These are phyloP conservation scores for Pyrrhoderma lamaoense DNA, from an alignment of 1,284 basidiomycete genomes.

Conservation along the genomic window DNA sequence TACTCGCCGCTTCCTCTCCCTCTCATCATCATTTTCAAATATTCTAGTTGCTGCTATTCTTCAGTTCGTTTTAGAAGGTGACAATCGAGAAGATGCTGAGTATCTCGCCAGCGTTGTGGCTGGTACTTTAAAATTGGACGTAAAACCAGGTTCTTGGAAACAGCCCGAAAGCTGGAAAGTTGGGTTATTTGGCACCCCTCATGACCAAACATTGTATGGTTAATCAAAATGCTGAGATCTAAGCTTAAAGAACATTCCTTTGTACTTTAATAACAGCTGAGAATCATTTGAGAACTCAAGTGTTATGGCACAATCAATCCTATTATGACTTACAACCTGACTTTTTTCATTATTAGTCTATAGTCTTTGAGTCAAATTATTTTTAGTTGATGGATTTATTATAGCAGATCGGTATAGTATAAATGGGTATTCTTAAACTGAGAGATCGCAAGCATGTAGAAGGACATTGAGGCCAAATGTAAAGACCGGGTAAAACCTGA, in stretches of 20 bases:
- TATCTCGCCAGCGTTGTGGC: conserved; percentile 50
- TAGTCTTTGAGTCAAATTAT: too few species aligned
- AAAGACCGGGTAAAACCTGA: background rate
- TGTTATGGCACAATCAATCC: too few species aligned
- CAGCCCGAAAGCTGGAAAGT: conserved; percentile 58
- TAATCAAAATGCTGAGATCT: conserved; percentile 27
- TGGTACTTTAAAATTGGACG: conserved; percentile 36
- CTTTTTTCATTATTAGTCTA: too few species aligned
- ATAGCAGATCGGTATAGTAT: too few species aligned
- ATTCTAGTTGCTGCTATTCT: conserved; percentile 50
- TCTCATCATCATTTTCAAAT: conserved; percentile 30
- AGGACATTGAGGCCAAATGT: too few species aligned
- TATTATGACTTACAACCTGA: too few species aligned
- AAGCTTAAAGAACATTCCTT: too few species aligned
- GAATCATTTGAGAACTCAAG: too few species aligned
- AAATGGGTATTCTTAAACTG: too few species aligned
- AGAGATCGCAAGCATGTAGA: too few species aligned
- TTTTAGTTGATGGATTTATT: too few species aligned
- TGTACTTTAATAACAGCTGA: too few species aligned
- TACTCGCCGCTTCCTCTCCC: conserved; percentile 54
- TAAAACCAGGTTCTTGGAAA: conserved; percentile 37
- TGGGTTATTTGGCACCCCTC: conserved; percentile 66
- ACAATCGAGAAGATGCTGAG: conserved; percentile 66
- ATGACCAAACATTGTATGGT: conserved; percentile 64
- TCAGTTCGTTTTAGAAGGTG: conserved; percentile 70